These are phyloP conservation scores for Uncinocarpus reesii DNA, from an alignment of 2,329 filamentous ascomycete genomes.

Conservation along the genomic window DNA sequence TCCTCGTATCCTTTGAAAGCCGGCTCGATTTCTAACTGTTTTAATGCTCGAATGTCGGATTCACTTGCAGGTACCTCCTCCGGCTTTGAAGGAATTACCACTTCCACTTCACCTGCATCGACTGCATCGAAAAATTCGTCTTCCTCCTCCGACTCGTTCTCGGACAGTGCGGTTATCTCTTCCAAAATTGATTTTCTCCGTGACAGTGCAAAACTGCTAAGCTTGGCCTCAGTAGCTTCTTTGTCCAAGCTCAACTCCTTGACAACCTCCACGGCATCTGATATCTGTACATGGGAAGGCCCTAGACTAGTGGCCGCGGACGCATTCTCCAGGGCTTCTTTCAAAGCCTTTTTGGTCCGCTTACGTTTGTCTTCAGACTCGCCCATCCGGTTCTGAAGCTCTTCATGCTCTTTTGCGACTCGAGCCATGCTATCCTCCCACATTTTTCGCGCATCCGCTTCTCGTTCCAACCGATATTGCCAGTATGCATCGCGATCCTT, in stretches of 20 bases:
- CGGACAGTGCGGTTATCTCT: conserved; percentile 62
- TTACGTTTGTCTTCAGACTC: conserved; percentile 85
- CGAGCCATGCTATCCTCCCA: conserved; percentile 99
- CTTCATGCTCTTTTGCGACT: conserved; percentile 88
- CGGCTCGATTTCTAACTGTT: conserved; percentile 55
- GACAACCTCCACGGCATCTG: conserved; percentile 29
- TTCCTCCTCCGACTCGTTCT: conserved; percentile 65
- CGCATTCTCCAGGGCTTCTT: conserved; percentile 63
- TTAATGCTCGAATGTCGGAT: conserved; percentile 39
- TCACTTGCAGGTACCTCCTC: conserved; percentile 38
- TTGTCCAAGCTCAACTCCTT: conserved; percentile 31
- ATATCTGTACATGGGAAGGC: conserved; percentile 25
- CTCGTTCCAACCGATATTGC: conserved; percentile 87
- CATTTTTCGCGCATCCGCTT: conserved; percentile 82
- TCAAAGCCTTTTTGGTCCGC: conserved; percentile 77
- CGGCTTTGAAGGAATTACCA: conserved; percentile 44
- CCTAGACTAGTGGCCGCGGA: conserved; percentile 32
- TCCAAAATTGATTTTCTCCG: conserved; percentile 57
- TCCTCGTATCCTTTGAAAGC: conserved; percentile 90
- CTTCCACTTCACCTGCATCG: conserved; percentile 64
- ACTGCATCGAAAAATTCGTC: conserved; percentile 98
- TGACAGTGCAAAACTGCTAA: conserved; percentile 19
- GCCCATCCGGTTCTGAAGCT: conserved; percentile 74
- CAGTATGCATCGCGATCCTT: conserved; percentile 91
- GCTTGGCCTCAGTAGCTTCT: conserved; percentile 29